Evolutionary conservation across 768 basidiomycete genomes (phyloP), one percentile per base, ranked within the genome.

Genomic region (Pluteus cervinus): DNA sequence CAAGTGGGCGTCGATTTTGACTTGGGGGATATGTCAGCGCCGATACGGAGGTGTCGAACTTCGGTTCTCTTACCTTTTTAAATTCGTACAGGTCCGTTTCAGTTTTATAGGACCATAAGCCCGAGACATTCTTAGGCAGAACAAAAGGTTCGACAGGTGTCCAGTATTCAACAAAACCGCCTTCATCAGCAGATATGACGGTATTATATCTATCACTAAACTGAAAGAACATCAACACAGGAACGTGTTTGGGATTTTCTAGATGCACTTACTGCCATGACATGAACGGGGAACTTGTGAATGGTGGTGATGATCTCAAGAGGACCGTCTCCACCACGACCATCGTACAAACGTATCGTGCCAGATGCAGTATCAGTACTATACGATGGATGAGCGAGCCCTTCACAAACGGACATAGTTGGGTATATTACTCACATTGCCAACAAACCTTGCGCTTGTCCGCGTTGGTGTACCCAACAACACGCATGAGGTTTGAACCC

Each of bases 91-190:
- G 58, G 53, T 97, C 91, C 0, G 96, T 98, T 28, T 81, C 75
- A 36, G 79, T 86, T 57, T 98, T 98, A 65, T 73, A 93, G 22
- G 79, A 68, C 94, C 94, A 99, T 44, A 96, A 56, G 1, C 83
- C 82, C 2, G 76, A 68, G 1, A 89, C 67, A 39, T 81, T 78
- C 46, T 78, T 79, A 1, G 96, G 94, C 26, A 79, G 60, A 35
- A 79, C 84, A 55, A 92, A 98, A 2, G 91, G 89, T 53, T 97
- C 93, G 7, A 57, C 60, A 1, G 94, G 93, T 52, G 80, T 77
- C 96, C 96, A 99, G 57, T 93, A 96, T 58, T 99, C 96, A 21
- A 99, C 63, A 52, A 98, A 96, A 0, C 96, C 96, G 8, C 76
- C 79, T 58, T 96, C 86, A 48, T 99, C 96, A 2, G 90, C 89